Conservation (phyloP, 2,329 filamentous ascomycete species). For the Chrysoporthe puriensis region DNA sequence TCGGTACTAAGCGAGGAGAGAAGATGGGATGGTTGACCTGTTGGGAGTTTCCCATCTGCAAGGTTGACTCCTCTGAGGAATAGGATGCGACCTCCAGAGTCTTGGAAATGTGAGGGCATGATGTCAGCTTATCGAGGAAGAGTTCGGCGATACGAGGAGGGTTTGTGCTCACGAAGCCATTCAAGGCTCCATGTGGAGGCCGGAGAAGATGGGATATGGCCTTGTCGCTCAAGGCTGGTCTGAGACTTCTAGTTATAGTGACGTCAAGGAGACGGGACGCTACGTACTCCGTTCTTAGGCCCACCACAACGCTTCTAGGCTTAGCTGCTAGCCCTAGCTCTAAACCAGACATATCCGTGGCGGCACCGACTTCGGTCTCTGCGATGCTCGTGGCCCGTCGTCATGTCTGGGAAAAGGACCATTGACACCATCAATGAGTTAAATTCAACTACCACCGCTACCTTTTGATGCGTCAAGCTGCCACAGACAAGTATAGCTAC, state of each 20-base stretch:
- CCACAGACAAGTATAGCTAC: slow-evolving; percentile 11
- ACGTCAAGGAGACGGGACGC: neutral
- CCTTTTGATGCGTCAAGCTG: slow-evolving; percentile 8
- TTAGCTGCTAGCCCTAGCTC: too few relatives aligned
- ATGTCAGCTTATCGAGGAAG: neutral
- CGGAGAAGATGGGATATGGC: neutral
- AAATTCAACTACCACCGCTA: slow-evolving; percentile 25
- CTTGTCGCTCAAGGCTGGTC: neutral
- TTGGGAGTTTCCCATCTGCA: slow-evolving; percentile 32
- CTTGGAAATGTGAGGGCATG: slow-evolving; percentile 19
- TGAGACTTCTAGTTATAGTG: neutral
- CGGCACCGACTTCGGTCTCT: neutral
- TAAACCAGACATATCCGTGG: too few relatives aligned
- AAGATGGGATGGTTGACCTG: slow-evolving; percentile 28
- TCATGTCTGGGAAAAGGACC: neutral
- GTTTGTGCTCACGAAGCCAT: neutral
- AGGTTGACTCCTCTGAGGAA: slow-evolving; percentile 34
- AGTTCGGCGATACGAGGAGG: neutral
- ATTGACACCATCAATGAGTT: neutral
- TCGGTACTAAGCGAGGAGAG: slow-evolving; percentile 27
- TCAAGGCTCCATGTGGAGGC: neutral
- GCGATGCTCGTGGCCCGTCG: neutral
- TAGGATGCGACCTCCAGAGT: slow-evolving; percentile 28
- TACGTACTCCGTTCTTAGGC: too few relatives aligned
- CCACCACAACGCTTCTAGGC: neutral